These are phyloP conservation scores for Alternaria longipes DNA, from an alignment of 2,329 filamentous ascomycete genomes.

Conservation along the genomic window DNA sequence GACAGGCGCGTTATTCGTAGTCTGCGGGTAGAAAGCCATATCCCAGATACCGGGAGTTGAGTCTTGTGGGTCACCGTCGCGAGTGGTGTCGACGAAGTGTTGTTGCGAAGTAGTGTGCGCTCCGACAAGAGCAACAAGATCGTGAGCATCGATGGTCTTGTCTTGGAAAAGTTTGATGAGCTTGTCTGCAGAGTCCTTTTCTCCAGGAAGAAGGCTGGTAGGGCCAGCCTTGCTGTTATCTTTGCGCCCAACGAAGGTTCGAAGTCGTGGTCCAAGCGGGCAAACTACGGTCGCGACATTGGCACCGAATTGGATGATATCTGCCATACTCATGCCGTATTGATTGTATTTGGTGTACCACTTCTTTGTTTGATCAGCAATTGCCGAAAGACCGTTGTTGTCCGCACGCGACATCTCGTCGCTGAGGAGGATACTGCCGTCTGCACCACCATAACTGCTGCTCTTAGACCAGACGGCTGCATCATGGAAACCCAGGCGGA, in stretches of 20 bases:
- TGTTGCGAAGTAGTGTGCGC: slow-evolving; percentile 52
- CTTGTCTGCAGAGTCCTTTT: slow-evolving; percentile 44
- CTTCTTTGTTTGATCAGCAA: slow-evolving; percentile 42
- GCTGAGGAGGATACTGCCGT: slow-evolving; percentile 46
- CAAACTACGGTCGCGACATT: slow-evolving; percentile 52
- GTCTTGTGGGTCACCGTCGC: slow-evolving; percentile 50
- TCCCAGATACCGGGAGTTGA: slow-evolving; percentile 51
- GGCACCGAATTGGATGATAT: slow-evolving; percentile 52
- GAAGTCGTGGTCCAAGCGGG: slow-evolving; percentile 51
- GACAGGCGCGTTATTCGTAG: slow-evolving; percentile 36
- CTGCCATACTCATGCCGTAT: slow-evolving; percentile 50
- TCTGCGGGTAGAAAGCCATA: slow-evolving; percentile 49
- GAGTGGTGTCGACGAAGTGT: slow-evolving; percentile 44
- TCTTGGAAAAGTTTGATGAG: slow-evolving; percentile 49
- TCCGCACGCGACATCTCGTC: slow-evolving; percentile 39
- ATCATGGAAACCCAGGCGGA: slow-evolving; percentile 48
- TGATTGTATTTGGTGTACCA: slow-evolving; percentile 46
- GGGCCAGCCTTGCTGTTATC: slow-evolving; percentile 47
- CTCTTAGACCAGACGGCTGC: slow-evolving; percentile 45
- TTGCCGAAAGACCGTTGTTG: slow-evolving; percentile 41
- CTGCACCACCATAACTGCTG: slow-evolving; percentile 41
- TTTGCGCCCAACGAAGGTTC: slow-evolving; percentile 51
- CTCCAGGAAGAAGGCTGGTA: slow-evolving; percentile 46
- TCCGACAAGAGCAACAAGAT: slow-evolving; percentile 50
- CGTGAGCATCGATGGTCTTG: slow-evolving; percentile 52